Evolutionary conservation across 768 basidiomycete species (phyloP), one percentile per base, ranked within the genome.

Genomic region (Pleurotus eryngii): DNA sequence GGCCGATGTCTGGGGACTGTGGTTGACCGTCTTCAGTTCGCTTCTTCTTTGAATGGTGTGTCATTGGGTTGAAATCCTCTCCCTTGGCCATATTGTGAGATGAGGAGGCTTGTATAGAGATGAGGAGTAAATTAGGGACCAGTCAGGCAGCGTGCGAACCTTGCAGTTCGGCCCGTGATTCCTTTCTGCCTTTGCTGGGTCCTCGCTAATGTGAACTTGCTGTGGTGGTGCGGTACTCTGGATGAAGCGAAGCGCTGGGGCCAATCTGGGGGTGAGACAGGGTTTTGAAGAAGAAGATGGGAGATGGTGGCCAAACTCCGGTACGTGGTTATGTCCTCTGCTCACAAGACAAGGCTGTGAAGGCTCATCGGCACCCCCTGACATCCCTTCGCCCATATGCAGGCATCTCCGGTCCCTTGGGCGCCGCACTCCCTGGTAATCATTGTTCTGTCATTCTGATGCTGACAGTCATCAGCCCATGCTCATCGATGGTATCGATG

Each of bases 1-100:
- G 68, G 63, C 85, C 81, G 47, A 74, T 67, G 61, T 92, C 89
- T 40, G 75, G 63, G 12, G 83, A 64, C 56, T 79, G 70, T 45
- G 81, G 75, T n/a, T 51, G 26, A 57, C 89, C 89, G 49, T 85
- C 83, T 62, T 83, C 79, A 50, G 68, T 67, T 55, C 85, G 86
- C 72, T 90, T 91, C 81, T 93, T 93, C 80, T 89, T 92, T 1
- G 80, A 75, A 60, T 82, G 83, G 68, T 82, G 76, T 55, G 80
- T 69, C 67, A 81, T 79, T 47, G 75, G 59, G 49, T 75, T 68
- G 59, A 72, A 65, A 51, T 81, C 78, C 70, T 85, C 80, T 59
- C 76, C 72, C 68, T 80, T 81, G 65, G 77, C 76, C 77, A 81
- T 79, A 26, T 38, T 50, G 55, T 40, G 40, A 50, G 27, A 50